A percentile compares a stretch with the other conserved stretches of the same genome.
These are phyloP conservation scores for Heteromeles arbutifolia DNA, from an alignment of 306 rosid genomes.

Conservation along the genomic window DNA sequence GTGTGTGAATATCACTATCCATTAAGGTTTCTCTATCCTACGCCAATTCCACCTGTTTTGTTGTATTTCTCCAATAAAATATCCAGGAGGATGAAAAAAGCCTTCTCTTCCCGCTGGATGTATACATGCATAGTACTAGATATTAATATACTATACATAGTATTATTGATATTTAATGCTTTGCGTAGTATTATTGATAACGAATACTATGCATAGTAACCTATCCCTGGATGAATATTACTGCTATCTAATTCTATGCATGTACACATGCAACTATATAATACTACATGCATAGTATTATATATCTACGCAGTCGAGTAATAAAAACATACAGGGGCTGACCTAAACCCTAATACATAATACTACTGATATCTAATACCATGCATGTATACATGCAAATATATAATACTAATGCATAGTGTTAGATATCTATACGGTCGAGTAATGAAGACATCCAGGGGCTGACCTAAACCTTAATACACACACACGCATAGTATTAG, in stretches of 20 bases:
- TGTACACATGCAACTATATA: too few species aligned
- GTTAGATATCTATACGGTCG: background rate
- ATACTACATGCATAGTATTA: too few species aligned
- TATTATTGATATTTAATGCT: too few species aligned
- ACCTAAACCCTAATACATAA: background rate
- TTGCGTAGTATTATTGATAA: too few species aligned
- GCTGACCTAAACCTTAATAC: background rate
- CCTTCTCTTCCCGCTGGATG: background rate
- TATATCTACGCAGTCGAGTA: background rate
- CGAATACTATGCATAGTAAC: too few species aligned
- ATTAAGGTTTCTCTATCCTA: background rate
- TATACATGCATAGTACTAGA: background rate
- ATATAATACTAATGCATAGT: too few species aligned
- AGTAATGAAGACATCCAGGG: background rate
- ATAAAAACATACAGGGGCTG: background rate
- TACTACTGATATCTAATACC: too few species aligned
- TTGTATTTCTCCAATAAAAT: background rate
- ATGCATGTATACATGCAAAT: background rate
- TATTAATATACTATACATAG: too few species aligned
- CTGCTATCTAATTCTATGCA: background rate
- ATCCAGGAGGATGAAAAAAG: background rate
- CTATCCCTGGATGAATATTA: too few species aligned
- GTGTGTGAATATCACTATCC: too few species aligned
- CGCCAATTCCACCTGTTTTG: background rate
- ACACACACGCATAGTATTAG: too few species aligned